Conservation (phyloP, 352 stramenopile genomes). For the Pythium utonaiense region DNA sequence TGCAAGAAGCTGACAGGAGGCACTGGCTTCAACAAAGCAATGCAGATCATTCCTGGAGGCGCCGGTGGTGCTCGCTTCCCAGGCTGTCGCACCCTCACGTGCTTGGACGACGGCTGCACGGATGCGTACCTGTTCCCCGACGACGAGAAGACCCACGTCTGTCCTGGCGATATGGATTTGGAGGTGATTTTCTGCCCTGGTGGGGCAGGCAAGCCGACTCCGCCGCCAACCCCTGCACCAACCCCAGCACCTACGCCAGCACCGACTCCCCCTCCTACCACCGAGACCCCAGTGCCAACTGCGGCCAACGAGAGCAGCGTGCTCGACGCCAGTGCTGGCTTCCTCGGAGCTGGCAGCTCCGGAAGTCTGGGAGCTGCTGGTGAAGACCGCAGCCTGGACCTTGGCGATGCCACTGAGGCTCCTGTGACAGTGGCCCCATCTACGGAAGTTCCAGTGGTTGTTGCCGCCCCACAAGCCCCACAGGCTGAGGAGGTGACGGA, state of each 20-base stretch:
- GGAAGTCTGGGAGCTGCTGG: background rate
- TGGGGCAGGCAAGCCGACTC: slow-evolving; percentile 30
- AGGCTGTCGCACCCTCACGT: slow-evolving; percentile 46
- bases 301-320: slow-evolving; percentile 19
- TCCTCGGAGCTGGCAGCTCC: slow-evolving; percentile 17
- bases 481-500: slow-evolving; percentile 34
- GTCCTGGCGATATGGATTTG: slow-evolving; percentile 27
- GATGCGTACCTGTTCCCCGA: slow-evolving; percentile 67
- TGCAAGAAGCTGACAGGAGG: slow-evolving; percentile 53
- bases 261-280: slow-evolving; percentile 30
- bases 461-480: slow-evolving; percentile 13
- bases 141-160: slow-evolving; percentile 55
- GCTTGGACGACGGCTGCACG: slow-evolving; percentile 42
- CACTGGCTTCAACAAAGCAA: slow-evolving; percentile 61
- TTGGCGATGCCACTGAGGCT: background rate
- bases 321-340: slow-evolving; percentile 13
- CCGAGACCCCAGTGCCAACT: slow-evolving; percentile 20
- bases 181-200: slow-evolving; percentile 52
- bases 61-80: slow-evolving; percentile 17
- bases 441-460: background rate
- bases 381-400: slow-evolving; percentile 17
- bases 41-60: slow-evolving; percentile 44
- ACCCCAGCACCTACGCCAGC: slow-evolving; percentile 28
- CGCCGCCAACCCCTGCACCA: slow-evolving; percentile 29
- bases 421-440: background rate